Evolutionary conservation across 2,329 filamentous ascomycete genomes (phyloP), one percentile per base, ranked within the genome.

Genomic region (Fonsecaea nubica): DNA sequence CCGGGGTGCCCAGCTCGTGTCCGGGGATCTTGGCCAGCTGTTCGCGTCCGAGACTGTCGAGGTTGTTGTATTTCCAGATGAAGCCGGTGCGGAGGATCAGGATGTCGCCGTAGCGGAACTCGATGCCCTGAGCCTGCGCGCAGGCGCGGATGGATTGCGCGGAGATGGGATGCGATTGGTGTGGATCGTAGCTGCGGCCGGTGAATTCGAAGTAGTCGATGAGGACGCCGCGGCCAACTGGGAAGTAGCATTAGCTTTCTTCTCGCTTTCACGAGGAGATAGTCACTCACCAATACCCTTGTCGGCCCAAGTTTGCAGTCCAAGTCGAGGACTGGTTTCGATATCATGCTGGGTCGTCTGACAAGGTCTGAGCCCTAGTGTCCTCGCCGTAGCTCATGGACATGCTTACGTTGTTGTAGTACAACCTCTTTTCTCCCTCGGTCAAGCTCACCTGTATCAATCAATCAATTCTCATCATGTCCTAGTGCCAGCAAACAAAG

Each of bases 31-130:
- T 25, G 25, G 25, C 25, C 25, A 25, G 75, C 48, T 78, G 75
- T 13, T 72, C 74, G 1, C 73, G 67, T 0, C 71, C 77, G 5
- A 81, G 25, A 83, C 4, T 76, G 75, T 25, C 25, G 25, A 25
- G 25, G 25, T 3, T 25, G 69, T 87, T 79, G 62, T 90, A 85
- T 6, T 83, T 78, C 70, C 89, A 83, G 10, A 87, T 86, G 70
- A 84, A 86, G 0, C 90, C 89, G 1, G 85, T 87, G 15, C 89
- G 83, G 21, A 92, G 74, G 54, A 92, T 80, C 9, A 92, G 80
- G 59, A 92, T 85, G 66, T 91, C 89, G 3, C 89, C 89, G 1
- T 82, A 75, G 63, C 80, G 81, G 69, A 87, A 82, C 25, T 54
- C 52, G 18, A 15, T 13, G n/a, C 13, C 8, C 35, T 84, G 79